These are phyloP conservation scores for Cercospora canescens DNA, from an alignment of 2,329 filamentous ascomycete species.

Conservation along the genomic window DNA sequence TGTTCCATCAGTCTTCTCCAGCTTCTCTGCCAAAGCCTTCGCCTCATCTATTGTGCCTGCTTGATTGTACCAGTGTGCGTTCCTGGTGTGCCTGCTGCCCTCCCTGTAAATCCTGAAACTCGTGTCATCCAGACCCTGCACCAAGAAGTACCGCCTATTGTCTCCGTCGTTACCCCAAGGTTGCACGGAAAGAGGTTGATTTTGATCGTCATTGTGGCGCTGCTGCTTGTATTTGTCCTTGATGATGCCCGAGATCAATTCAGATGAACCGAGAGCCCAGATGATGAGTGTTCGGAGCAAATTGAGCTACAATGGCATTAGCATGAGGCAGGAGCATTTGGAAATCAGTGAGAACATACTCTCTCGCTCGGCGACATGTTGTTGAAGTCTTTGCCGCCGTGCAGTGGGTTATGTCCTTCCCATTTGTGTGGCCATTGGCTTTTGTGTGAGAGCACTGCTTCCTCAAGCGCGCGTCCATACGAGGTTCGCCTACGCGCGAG, in stretches of 20 bases:
- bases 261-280: slow-evolving; percentile 88
- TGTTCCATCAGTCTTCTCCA: slow-evolving; percentile 74
- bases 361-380: slow-evolving; percentile 79
- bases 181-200: slow-evolving; percentile 86
- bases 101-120: slow-evolving; percentile 92
- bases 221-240: slow-evolving; percentile 86
- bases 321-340: background rate
- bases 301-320: slow-evolving; percentile 62
- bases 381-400: slow-evolving; percentile 76
- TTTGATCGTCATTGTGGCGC: slow-evolving; percentile 74
- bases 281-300: slow-evolving; percentile 80
- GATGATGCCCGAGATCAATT: slow-evolving; percentile 76
- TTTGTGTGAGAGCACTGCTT: slow-evolving; percentile 82
- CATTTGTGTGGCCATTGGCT: slow-evolving; percentile 85
- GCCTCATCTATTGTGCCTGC: slow-evolving; percentile 89
- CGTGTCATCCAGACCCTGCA: slow-evolving; percentile 93
- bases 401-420: slow-evolving; percentile 79
- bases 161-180: slow-evolving; percentile 88
- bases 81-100: slow-evolving; percentile 75
- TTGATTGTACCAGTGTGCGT: slow-evolving; percentile 84
- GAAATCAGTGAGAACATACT: slow-evolving; percentile 52
- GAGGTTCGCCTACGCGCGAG: slow-evolving; percentile 71
- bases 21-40: slow-evolving; percentile 70
- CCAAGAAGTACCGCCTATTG: slow-evolving; percentile 88
- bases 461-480: slow-evolving; percentile 89